Conservation (phyloP, 345 rosid genomes). For the Capsella bursapastoris region DNA sequence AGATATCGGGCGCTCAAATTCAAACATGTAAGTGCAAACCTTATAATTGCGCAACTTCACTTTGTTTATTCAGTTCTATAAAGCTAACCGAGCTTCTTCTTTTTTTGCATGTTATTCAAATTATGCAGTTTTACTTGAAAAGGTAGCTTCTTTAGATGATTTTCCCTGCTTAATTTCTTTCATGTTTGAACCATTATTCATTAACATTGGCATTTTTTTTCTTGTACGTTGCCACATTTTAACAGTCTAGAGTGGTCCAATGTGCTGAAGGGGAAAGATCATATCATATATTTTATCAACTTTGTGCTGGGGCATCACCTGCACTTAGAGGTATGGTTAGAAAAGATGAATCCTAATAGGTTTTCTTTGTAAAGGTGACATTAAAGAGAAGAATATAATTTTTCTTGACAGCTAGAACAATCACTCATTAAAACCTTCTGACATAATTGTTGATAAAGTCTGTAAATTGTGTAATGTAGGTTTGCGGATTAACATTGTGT, state of each 20-base stretch:
- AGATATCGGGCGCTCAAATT: constrained; percentile 97
- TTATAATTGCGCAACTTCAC: constrained; percentile 1
- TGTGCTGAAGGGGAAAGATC: constrained; percentile 97
- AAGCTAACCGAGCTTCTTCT: constrained; percentile 48
- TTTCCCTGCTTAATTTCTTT: constrained; percentile 34
- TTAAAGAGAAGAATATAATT: constrained; percentile 4
- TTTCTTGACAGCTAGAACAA: constrained; percentile 6
- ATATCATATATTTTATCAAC: constrained; percentile 98
- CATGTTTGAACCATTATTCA: constrained; percentile 20
- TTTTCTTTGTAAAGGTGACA: background rate
- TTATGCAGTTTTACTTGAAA: constrained; percentile 89
- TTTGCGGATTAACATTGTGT: constrained; percentile 9
- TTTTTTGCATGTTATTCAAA: constrained; percentile 42
- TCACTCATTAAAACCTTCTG: constrained; percentile 2
- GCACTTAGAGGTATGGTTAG: constrained; percentile 68
- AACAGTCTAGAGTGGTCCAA: constrained; percentile 99
- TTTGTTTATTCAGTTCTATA: constrained; percentile 26
- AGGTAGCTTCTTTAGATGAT: constrained; percentile 62
- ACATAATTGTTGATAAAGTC: background rate
- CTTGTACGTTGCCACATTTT: constrained; percentile 33
- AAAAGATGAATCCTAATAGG: constrained; percentile 17
- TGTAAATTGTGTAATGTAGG: constrained; percentile 7
- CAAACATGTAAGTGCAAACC: constrained; percentile 84
- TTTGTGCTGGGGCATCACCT: constrained; percentile 91
- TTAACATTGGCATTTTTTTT: constrained; percentile 31